A percentile compares a stretch with the other conserved stretches of the same genome.
Conservation (phyloP, 257 asterid genomes). For the Penstemon barbatus region DNA sequence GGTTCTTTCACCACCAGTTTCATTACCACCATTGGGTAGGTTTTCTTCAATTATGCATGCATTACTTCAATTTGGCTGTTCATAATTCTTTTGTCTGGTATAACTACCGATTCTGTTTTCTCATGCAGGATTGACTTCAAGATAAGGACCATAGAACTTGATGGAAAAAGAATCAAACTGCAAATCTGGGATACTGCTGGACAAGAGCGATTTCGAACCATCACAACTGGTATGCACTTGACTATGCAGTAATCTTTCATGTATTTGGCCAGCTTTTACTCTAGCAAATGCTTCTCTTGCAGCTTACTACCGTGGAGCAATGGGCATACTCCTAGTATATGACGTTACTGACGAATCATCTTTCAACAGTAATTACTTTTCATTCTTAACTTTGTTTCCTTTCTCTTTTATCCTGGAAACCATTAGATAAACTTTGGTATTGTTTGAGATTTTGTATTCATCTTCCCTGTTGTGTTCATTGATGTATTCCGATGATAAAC, state of each 20-base stretch:
- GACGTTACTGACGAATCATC: conserved; percentile 82
- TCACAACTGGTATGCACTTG: conserved; percentile 63
- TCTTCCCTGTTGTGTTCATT: not conserved
- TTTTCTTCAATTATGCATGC: conserved; percentile 26
- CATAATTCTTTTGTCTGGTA: not conserved
- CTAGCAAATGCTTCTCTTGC: conserved; percentile 31
- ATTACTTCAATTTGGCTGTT: conserved; percentile 7
- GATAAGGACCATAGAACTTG: conserved; percentile 78
- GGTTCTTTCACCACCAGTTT: conserved; percentile 82
- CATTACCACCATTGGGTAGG: conserved; percentile 84
- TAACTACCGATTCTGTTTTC: conserved; percentile 4
- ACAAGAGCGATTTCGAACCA: conserved; percentile 83
- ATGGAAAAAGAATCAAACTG: conserved; percentile 64
- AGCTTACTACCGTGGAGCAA: conserved; percentile 92
- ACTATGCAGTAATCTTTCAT: conserved; percentile 12
- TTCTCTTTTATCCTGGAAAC: conserved; percentile 6
- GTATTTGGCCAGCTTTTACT: not conserved
- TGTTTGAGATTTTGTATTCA: not conserved
- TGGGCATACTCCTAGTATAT: conserved; percentile 82
- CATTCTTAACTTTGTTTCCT: conserved; percentile 14
- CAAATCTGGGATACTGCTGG: conserved; percentile 92
- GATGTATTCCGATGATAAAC: not conserved
- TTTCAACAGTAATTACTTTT: conserved; percentile 62
- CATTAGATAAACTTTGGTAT: not conserved
- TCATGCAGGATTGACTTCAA: conserved; percentile 74